These are phyloP conservation scores for Anacardium occidentale DNA, from an alignment of 345 rosid species.

Conservation along the genomic window DNA sequence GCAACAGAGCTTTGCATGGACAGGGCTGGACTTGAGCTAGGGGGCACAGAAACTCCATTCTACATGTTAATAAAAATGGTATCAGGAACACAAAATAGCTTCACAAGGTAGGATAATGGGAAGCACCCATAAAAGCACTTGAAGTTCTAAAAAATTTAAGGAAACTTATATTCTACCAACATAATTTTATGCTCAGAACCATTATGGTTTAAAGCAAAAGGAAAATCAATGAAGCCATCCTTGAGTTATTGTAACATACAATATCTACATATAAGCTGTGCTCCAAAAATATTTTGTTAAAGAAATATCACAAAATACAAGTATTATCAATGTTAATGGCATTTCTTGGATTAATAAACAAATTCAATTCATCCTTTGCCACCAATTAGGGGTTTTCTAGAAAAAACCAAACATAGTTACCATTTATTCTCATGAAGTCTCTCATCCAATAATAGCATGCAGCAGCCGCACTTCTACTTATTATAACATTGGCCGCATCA, in stretches of 20 bases:
- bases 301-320: neutral
- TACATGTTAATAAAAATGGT: slow-evolving; percentile 28
- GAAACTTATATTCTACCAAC: neutral
- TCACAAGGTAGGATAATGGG: neutral
- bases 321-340: neutral
- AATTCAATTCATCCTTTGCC: neutral
- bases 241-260: neutral
- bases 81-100: slow-evolving; percentile 8
- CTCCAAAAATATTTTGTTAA: neutral
- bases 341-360: neutral
- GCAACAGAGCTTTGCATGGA: slow-evolving; percentile 49
- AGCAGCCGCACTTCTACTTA: neutral
- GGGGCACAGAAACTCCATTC: slow-evolving; percentile 49
- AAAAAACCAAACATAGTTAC: neutral
- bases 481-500: neutral
- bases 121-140: neutral
- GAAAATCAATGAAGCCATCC: neutral
- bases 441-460: neutral
- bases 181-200: neutral
- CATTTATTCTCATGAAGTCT: neutral
- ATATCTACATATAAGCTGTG: neutral
- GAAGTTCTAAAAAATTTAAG: neutral
- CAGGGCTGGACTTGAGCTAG: slow-evolving; percentile 52
- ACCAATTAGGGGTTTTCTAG: neutral
- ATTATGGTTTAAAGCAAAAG: neutral